phyloP scores from a whole-genome alignment of 2,329 filamentous ascomycete species.

The Bipolaris cookei region DNA sequence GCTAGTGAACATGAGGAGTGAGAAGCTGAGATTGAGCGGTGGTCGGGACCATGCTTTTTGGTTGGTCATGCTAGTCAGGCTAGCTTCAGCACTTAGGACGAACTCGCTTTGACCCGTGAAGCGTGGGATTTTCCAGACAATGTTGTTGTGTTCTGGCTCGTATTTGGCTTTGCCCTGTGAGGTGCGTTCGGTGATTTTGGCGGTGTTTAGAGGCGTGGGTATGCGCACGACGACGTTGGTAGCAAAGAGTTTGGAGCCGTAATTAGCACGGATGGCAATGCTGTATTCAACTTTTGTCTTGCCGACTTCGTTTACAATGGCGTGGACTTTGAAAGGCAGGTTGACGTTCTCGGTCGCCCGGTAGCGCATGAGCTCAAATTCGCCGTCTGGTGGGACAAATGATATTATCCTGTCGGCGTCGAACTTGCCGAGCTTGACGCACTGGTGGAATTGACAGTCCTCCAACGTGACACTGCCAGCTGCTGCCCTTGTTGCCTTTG shows the following conservation, averaged over 20 bases:
- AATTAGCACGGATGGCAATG: slow-evolving; percentile 96
- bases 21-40: slow-evolving; percentile 89
- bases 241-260: slow-evolving; percentile 92
- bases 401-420: slow-evolving; percentile 96
- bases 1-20: slow-evolving; percentile 96
- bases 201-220: slow-evolving; percentile 95
- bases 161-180: slow-evolving; percentile 98
- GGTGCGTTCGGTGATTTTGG: slow-evolving; percentile 88
- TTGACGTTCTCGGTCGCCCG: slow-evolving; percentile 98
- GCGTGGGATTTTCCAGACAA: slow-evolving; percentile 98
- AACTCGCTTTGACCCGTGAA: slow-evolving; percentile 98
- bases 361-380: slow-evolving; percentile 99
- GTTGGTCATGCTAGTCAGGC: slow-evolving; percentile 94
- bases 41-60: slow-evolving; percentile 97
- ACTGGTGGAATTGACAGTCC: slow-evolving; percentile 99
- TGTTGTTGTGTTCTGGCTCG: slow-evolving; percentile 96
- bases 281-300: slow-evolving; percentile 99
- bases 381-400: slow-evolving; percentile 94
- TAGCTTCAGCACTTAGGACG: slow-evolving; percentile 91
- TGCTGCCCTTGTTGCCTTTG: slow-evolving; percentile 92
- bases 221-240: slow-evolving; percentile 95
- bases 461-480: slow-evolving; percentile 95
- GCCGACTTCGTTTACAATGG: slow-evolving; percentile 96
- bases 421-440: slow-evolving; percentile 96
- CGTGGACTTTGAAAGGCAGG: slow-evolving; percentile 96